Conservation (phyloP, 495 filamentous ascomycete genomes). For the Podospora anserina region DNA sequence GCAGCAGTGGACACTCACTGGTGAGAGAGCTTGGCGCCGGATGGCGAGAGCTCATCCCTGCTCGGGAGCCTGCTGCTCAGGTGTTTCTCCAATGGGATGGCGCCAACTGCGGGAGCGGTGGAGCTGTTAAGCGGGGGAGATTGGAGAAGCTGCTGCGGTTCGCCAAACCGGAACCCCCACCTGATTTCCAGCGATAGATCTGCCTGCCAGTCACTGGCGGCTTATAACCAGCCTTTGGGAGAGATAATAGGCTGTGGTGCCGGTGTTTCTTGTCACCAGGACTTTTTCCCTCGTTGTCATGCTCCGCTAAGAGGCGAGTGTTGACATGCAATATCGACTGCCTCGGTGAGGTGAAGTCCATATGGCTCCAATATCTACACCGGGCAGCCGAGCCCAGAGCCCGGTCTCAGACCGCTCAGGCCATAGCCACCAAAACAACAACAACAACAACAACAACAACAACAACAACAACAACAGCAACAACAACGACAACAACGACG, state of each 20-base stretch:
- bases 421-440: background rate
- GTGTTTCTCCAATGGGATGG: background rate
- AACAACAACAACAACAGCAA: too few relatives aligned
- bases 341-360: constrained; percentile 1
- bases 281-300: background rate
- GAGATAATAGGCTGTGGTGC: constrained; percentile 1
- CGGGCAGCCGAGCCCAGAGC: constrained; percentile 17
- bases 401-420: background rate
- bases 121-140: background rate
- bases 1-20: background rate
- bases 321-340: background rate
- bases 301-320: background rate
- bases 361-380: constrained; percentile 1
- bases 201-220: background rate
- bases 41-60: background rate
- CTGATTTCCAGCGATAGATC: constrained; percentile 1
- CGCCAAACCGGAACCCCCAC: background rate
- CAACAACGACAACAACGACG: too few relatives aligned
- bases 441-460: background rate
- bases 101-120: background rate
- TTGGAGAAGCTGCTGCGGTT: background rate
- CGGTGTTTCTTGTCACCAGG: background rate
- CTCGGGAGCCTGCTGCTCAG: background rate
- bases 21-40: constrained; percentile 1
- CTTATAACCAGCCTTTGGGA: background rate